Percentiles rank a stretch among this genome's conserved stretches.
Conservation (phyloP, 2,329 filamentous ascomycete genomes). For the Periconia macrospinosa region DNA sequence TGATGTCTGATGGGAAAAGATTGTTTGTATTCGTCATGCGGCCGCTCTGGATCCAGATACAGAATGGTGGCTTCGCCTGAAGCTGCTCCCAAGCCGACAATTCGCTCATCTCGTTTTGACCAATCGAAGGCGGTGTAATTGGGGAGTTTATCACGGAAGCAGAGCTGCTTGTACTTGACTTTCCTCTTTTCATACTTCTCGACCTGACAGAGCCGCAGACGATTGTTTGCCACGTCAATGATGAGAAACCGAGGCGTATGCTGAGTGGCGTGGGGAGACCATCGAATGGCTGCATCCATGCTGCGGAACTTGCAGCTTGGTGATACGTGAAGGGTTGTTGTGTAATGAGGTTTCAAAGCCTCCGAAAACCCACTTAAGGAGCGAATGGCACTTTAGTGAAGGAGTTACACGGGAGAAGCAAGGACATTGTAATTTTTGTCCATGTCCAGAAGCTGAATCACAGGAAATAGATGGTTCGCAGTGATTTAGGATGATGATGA, state of each 20-base stretch:
- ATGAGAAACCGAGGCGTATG: constrained; percentile 60
- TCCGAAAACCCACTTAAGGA: neutral
- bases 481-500: neutral
- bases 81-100: constrained; percentile 75
- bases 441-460: neutral
- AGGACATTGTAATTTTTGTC: neutral
- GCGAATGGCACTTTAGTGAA: neutral
- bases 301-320: constrained; percentile 13
- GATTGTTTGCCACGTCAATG: constrained; percentile 62
- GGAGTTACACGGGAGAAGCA: neutral
- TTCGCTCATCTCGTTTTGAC: constrained; percentile 62
- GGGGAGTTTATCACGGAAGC: constrained; percentile 58
- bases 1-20: constrained; percentile 73
- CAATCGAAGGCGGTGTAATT: constrained; percentile 68
- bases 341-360: neutral
- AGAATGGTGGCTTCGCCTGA: constrained; percentile 76
- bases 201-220: constrained; percentile 61
- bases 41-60: constrained; percentile 66
- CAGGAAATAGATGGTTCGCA: neutral
- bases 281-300: constrained; percentile 66
- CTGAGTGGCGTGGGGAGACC: constrained; percentile 61
- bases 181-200: constrained; percentile 37
- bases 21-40: constrained; percentile 53
- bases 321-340: neutral
- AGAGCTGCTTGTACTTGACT: constrained; percentile 57